These are phyloP conservation scores for Parastagonospora nodorum DNA, from an alignment of 2,329 filamentous ascomycete species.

Conservation along the genomic window DNA sequence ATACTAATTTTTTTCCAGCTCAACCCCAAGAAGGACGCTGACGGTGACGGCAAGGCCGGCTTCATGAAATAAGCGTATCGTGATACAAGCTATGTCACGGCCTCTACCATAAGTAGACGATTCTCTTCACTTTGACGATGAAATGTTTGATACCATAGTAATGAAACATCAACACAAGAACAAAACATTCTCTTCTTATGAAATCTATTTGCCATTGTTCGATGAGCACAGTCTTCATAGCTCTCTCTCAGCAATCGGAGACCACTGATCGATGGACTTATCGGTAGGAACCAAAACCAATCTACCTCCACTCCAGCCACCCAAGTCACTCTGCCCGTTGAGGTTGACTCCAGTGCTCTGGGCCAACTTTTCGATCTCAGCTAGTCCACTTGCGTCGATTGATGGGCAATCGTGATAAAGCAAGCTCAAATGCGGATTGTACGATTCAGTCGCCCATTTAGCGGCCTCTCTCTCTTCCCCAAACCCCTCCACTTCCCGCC, in stretches of 20 bases:
- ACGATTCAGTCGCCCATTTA: slow-evolving; percentile 40
- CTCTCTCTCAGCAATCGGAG: slow-evolving; percentile 37
- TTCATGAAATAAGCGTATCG: slow-evolving; percentile 53
- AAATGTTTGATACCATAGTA: slow-evolving; percentile 5
- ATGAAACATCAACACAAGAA: slow-evolving; percentile 3
- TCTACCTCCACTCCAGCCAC: slow-evolving; percentile 42
- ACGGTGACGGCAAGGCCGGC: slow-evolving; percentile 60
- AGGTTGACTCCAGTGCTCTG: slow-evolving; percentile 30
- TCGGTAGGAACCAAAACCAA: slow-evolving; percentile 50
- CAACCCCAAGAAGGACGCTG: slow-evolving; percentile 59
- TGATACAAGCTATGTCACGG: neutral
- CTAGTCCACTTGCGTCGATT: slow-evolving; percentile 25
- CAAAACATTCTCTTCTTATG: neutral
- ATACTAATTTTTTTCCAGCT: slow-evolving; percentile 26
- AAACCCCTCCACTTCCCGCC: slow-evolving; percentile 31
- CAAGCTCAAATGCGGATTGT: slow-evolving; percentile 48
- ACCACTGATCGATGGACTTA: slow-evolving; percentile 45
- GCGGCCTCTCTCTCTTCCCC: slow-evolving; percentile 26
- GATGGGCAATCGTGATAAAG: slow-evolving; percentile 43
- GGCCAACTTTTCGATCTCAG: slow-evolving; percentile 25
- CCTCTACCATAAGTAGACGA: neutral
- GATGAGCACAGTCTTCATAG: slow-evolving; percentile 15
- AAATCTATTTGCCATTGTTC: neutral
- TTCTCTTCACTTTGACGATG: slow-evolving; percentile 1
- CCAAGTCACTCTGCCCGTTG: slow-evolving; percentile 24